Conservation (phyloP, 805 yeast species). For the Candida hungchunana region DNA sequence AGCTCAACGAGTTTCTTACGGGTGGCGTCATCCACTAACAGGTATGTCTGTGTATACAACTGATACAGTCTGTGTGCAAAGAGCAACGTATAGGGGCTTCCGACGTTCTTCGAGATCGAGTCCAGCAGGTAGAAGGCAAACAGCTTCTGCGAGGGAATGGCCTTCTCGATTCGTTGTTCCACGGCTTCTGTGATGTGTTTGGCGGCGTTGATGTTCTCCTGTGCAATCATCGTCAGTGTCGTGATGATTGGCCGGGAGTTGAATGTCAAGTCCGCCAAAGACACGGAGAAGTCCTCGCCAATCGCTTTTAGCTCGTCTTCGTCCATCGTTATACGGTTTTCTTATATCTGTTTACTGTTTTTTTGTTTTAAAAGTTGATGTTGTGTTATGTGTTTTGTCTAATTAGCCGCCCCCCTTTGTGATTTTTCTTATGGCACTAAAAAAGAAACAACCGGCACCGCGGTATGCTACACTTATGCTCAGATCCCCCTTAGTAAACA, state of each 20-base stretch:
- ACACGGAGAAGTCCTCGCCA: conserved; percentile 60
- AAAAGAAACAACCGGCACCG: no score
- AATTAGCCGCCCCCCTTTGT: no score
- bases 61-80: conserved; percentile 67
- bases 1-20: conserved; percentile 70
- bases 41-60: conserved; percentile 70
- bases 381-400: no score
- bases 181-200: conserved; percentile 72
- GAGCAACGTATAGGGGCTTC: conserved; percentile 80
- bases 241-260: conserved; percentile 89
- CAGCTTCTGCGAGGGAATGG: conserved; percentile 80
- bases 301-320: conserved; percentile 24
- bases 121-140: conserved; percentile 83
- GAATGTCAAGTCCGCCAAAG: conserved; percentile 73
- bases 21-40: conserved; percentile 71
- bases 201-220: conserved; percentile 76
- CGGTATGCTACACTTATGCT: no score
- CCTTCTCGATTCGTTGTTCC: conserved; percentile 65
- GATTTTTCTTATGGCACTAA: no score
- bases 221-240: conserved; percentile 78
- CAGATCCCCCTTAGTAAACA: no score
- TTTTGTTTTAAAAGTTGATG: no score
- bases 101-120: conserved; percentile 87
- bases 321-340: no score
- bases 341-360: no score